phyloP scores from a whole-genome alignment of 2,329 filamentous ascomycete species.

The Apiospora aurea region DNA sequence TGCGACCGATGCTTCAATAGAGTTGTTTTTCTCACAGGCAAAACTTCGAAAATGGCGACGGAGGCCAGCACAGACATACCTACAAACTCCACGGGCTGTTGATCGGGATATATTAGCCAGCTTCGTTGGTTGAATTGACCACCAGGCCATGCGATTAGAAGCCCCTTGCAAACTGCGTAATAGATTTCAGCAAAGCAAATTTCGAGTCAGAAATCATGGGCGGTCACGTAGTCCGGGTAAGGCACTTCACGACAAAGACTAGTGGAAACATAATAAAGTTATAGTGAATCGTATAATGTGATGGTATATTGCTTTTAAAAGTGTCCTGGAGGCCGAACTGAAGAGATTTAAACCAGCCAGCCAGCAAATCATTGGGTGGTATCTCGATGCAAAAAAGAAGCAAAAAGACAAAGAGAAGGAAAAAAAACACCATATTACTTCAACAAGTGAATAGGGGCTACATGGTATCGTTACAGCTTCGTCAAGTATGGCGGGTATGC shows the following conservation, averaged over 20 bases:
- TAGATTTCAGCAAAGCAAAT: not conserved
- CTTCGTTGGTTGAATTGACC: not conserved
- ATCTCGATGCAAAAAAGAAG: constrained; percentile 1
- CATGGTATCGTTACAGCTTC: constrained; percentile 18
- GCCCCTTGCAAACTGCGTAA: not conserved
- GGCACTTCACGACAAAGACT: not conserved
- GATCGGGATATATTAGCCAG: too few relatives aligned
- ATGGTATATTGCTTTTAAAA: constrained; percentile 9
- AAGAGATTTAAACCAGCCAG: constrained; percentile 10
- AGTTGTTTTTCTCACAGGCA: not conserved
- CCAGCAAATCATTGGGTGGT: constrained; percentile 10
- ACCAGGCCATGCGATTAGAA: too few relatives aligned
- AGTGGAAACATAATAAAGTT: not conserved
- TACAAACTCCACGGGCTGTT: not conserved
- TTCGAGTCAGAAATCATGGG: not conserved
- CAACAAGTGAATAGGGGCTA: constrained; percentile 17
- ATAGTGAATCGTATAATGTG: not conserved
- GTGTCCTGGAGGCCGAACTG: constrained; percentile 16
- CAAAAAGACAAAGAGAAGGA: not conserved
- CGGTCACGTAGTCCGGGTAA: not conserved
- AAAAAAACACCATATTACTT: not conserved
- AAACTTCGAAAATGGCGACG: too few relatives aligned
- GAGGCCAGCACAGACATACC: not conserved
- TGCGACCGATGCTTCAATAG: not conserved
- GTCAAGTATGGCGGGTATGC: not conserved